These are phyloP conservation scores for Prinsepia uniflora DNA, from an alignment of 306 rosid species.

Conservation along the genomic window DNA sequence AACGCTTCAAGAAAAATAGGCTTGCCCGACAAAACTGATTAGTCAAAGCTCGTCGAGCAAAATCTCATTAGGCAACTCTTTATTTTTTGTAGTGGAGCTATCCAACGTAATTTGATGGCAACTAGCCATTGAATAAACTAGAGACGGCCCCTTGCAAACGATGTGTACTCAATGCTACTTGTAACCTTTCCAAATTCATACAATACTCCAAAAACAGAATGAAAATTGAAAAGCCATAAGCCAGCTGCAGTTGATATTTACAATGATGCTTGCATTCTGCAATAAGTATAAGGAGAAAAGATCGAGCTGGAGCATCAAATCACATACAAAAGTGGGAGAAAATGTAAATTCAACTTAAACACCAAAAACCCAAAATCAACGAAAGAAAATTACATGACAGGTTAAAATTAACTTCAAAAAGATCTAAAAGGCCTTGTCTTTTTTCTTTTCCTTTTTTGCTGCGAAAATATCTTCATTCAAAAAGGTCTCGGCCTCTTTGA, in stretches of 20 bases:
- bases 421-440: neutral
- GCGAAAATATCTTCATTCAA: conserved; percentile 34
- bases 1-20: too few relatives aligned
- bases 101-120: too few relatives aligned
- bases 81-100: too few relatives aligned
- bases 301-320: conserved; percentile 10
- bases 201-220: neutral
- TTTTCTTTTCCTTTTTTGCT: too few relatives aligned
- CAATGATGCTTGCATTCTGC: conserved; percentile 28
- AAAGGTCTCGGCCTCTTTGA: conserved; percentile 58
- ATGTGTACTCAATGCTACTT: too few relatives aligned
- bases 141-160: too few relatives aligned
- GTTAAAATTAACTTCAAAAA: neutral
- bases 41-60: too few relatives aligned
- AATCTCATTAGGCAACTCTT: too few relatives aligned
- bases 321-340: neutral
- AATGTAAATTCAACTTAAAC: neutral
- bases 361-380: neutral
- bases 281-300: conserved; percentile 2
- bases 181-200: neutral
- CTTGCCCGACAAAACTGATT: too few relatives aligned
- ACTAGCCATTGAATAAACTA: too few relatives aligned
- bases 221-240: conserved; percentile 5
- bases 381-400: neutral
- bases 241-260: conserved; percentile 33